phyloP scores from a whole-genome alignment of 495 filamentous ascomycete species.

The Elasticomyces elasticus region DNA sequence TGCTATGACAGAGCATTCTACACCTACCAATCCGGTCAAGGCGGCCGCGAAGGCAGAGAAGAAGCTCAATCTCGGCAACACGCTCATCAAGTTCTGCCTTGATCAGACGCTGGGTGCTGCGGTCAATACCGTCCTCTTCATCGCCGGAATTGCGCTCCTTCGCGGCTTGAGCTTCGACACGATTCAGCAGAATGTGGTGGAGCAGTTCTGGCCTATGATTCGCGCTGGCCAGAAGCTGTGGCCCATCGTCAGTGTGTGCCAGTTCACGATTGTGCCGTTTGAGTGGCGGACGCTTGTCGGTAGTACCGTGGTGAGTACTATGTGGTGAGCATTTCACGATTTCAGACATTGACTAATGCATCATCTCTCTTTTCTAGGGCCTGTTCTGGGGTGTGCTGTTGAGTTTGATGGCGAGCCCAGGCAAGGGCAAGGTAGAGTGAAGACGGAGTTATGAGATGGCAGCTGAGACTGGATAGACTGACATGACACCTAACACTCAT shows the following conservation, averaged over 20 bases:
- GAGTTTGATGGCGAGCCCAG: conserved; percentile 35
- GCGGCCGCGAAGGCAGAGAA: conserved; percentile 4
- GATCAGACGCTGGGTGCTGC: conserved; percentile 72
- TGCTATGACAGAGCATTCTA: conserved; percentile 1
- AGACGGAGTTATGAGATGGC: too few species aligned
- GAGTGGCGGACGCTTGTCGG: conserved; percentile 68
- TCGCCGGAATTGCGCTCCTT: conserved; percentile 46
- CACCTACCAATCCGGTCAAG: not conserved
- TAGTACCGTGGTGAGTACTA: conserved; percentile 43
- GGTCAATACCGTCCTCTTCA: conserved; percentile 70
- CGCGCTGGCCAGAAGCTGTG: conserved; percentile 70
- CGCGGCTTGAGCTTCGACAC: conserved; percentile 22
- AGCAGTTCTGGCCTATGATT: conserved; percentile 62
- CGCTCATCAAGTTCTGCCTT: conserved; percentile 65
- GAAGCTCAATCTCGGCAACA: conserved; percentile 57
- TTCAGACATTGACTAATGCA: too few species aligned
- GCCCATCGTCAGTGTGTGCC: conserved; percentile 68
- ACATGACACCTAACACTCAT: too few species aligned
- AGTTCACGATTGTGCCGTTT: conserved; percentile 71
- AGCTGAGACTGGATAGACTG: too few species aligned
- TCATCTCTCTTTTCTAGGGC: too few species aligned
- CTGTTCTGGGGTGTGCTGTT: conserved; percentile 82
- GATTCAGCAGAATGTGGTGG: conserved; percentile 11
- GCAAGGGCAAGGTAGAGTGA: not conserved
- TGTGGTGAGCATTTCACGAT: not conserved